These are phyloP conservation scores for Ophioceras dolichostomum DNA, from an alignment of 2,329 filamentous ascomycete species.

Conservation along the genomic window DNA sequence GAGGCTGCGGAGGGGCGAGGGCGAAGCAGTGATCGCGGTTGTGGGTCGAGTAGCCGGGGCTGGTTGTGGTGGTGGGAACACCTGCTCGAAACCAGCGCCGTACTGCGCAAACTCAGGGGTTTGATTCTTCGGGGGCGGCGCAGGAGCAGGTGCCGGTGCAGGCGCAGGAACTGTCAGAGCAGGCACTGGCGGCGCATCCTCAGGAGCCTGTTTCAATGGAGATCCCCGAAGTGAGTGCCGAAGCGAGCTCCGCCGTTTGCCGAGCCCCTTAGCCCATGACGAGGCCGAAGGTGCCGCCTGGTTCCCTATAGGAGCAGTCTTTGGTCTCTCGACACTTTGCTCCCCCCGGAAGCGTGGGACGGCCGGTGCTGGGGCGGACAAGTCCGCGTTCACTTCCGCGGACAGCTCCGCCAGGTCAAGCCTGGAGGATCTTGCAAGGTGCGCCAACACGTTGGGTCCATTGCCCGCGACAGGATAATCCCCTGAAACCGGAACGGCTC, in stretches of 20 bases:
- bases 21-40: constrained; percentile 8
- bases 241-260: neutral
- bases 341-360: constrained; percentile 17
- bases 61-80: neutral
- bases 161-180: neutral
- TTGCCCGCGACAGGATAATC: constrained; percentile 27
- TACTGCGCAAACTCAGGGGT: constrained; percentile 2
- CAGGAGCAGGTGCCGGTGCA: neutral
- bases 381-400: constrained; percentile 9
- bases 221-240: no score
- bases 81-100: constrained; percentile 1
- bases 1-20: neutral
- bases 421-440: constrained; percentile 19
- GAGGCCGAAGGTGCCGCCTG: neutral
- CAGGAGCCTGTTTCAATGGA: no score
- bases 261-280: neutral
- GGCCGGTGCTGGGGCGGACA: constrained; percentile 16
- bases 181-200: neutral
- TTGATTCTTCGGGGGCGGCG: neutral
- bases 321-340: constrained; percentile 18
- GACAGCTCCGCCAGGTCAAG: constrained; percentile 14
- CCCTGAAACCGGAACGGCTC: constrained; percentile 4
- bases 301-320: constrained; percentile 17
- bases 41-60: neutral
- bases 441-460: constrained; percentile 22